These are phyloP conservation scores for Acacia confusa DNA, from an alignment of 306 rosid species.

Conservation along the genomic window DNA sequence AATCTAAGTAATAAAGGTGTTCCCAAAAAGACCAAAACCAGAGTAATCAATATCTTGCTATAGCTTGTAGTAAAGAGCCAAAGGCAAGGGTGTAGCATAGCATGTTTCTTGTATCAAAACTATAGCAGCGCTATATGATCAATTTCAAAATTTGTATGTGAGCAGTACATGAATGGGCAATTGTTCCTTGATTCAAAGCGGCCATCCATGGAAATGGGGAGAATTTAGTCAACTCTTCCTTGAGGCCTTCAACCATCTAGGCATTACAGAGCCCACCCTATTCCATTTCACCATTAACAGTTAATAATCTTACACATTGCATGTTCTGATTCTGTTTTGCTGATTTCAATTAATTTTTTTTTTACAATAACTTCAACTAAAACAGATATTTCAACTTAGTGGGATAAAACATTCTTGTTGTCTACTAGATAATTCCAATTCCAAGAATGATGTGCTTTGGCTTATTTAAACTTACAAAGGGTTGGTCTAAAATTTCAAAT, in stretches of 20 bases:
- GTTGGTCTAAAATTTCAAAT: too few species aligned
- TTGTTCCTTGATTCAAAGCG: neutral
- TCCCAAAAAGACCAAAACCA: neutral
- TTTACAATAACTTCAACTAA: neutral
- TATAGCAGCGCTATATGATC: neutral
- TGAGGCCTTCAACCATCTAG: neutral
- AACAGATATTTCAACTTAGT: neutral
- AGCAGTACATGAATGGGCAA: neutral
- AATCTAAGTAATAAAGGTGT: neutral
- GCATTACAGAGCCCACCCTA: neutral
- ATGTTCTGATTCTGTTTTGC: neutral
- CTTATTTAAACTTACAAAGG: neutral
- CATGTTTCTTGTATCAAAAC: neutral
- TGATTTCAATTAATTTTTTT: neutral
- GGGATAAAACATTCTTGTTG: too few species aligned
- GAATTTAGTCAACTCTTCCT: neutral
- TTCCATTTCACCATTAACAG: neutral
- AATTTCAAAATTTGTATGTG: too few species aligned
- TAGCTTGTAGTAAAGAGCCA: neutral
- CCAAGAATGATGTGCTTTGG: neutral
- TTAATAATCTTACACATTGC: neutral
- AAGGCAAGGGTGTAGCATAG: too few species aligned
- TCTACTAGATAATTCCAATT: neutral
- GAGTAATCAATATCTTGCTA: neutral
- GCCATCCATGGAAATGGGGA: neutral